phyloP scores from a whole-genome alignment of 257 asterid species.

The Penstemon eatonii region DNA sequence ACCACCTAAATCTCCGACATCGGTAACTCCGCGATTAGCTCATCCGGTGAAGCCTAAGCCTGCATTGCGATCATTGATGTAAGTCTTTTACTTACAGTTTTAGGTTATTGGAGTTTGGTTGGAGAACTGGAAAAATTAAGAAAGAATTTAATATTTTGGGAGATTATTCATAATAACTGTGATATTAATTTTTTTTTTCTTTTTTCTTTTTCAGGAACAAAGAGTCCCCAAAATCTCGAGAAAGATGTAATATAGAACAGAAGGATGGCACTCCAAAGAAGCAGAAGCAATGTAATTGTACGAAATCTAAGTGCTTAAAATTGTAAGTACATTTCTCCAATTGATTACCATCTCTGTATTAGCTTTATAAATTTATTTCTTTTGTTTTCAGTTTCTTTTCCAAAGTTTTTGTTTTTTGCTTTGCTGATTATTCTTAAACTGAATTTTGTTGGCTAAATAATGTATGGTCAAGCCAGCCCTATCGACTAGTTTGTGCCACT shows the following conservation, averaged over 20 bases:
- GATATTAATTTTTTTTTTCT: neutral
- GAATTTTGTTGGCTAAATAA: conserved; percentile 13
- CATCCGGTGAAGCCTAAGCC: conserved; percentile 35
- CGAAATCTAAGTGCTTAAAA: conserved; percentile 71
- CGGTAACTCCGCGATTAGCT: conserved; percentile 29
- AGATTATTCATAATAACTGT: neutral
- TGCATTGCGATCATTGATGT: conserved; percentile 38
- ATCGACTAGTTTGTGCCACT: neutral
- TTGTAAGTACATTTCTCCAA: conserved; percentile 45
- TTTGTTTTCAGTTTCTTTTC: neutral
- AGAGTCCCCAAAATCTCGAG: conserved; percentile 46
- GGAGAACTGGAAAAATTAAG: neutral
- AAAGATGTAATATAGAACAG: conserved; percentile 31
- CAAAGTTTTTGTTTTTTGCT: neutral
- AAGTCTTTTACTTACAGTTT: conserved; percentile 20
- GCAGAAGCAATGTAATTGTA: conserved; percentile 73
- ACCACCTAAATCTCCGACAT: conserved; percentile 39
- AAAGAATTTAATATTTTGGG: neutral
- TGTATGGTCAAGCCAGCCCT: conserved; percentile 13
- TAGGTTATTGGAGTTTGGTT: neutral
- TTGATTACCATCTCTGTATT: conserved; percentile 7
- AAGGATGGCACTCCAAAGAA: conserved; percentile 64
- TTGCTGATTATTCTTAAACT: neutral
- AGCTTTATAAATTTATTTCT: neutral
- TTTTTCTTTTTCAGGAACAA: conserved; percentile 37